Evolutionary conservation across 1,139 yeast species (phyloP).

Genomic region (Taphrina populina): DNA sequence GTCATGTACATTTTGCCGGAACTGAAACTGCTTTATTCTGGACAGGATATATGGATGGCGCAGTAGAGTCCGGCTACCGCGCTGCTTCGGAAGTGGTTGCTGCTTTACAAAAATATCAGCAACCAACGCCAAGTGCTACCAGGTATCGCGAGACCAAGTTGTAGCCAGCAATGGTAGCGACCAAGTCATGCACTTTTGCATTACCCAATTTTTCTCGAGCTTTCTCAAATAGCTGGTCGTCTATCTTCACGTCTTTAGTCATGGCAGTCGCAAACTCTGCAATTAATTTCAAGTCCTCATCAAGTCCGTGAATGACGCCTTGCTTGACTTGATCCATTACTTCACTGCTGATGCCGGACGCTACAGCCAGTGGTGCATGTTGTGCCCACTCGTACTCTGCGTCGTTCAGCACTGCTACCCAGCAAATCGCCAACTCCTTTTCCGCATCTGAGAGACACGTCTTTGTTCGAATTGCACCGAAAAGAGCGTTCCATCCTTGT

Average conservation of each 20-base stretch:
- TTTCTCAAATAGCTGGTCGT: constrained; percentile 4
- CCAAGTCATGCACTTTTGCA: constrained; percentile 7
- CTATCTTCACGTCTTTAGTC: constrained; percentile 5
- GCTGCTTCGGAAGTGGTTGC: not conserved
- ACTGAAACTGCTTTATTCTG: not conserved
- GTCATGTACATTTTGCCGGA: not conserved
- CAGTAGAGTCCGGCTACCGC: not conserved
- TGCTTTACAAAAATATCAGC: too few relatives aligned
- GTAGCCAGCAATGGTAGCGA: constrained; percentile 24
- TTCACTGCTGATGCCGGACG: not conserved
- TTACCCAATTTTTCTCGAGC: constrained; percentile 2
- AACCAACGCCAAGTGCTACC: constrained; percentile 22
- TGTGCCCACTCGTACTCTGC: constrained; percentile 30
- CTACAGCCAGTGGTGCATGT: constrained; percentile 23
- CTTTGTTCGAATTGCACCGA: constrained; percentile 7
- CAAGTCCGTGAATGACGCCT: not conserved
- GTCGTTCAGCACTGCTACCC: constrained; percentile 23
- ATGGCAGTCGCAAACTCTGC: constrained; percentile 8
- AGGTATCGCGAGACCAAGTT: constrained; percentile 31
- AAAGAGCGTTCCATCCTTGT: constrained; percentile 21
- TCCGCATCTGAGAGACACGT: constrained; percentile 3
- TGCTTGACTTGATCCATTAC: constrained; percentile 9
- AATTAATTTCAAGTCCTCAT: not conserved
- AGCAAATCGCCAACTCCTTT: constrained; percentile 20
- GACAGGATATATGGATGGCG: not conserved